Evolutionary conservation across 768 basidiomycete species (phyloP).

Genomic region (Collybia nuda): DNA sequence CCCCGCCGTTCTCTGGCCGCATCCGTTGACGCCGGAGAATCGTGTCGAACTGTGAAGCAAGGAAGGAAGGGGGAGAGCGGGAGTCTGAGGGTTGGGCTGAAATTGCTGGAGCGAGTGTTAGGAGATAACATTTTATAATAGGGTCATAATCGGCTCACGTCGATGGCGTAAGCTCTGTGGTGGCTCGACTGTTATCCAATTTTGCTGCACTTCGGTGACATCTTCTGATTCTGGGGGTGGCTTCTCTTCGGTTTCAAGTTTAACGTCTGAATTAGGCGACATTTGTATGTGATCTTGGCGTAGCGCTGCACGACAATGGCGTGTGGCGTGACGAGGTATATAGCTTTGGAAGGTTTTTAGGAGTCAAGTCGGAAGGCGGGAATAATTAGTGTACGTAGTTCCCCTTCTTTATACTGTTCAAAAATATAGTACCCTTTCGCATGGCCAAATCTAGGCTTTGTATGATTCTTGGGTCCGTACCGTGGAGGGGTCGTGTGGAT

Average conservation of each 20-base stretch:
- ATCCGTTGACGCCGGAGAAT: slow-evolving; percentile 60
- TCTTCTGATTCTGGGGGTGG: not conserved
- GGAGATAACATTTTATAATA: not conserved
- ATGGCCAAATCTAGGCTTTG: too few species aligned
- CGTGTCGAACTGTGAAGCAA: slow-evolving; percentile 50
- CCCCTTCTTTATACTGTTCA: too few species aligned
- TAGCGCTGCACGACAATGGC: too few species aligned
- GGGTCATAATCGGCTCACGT: slow-evolving; percentile 1
- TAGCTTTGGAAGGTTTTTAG: too few species aligned
- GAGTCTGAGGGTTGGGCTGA: not conserved
- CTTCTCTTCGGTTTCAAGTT: not conserved
- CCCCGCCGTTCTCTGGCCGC: slow-evolving; percentile 43
- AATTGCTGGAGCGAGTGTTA: not conserved
- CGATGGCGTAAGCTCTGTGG: slow-evolving; percentile 8
- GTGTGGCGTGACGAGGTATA: too few species aligned
- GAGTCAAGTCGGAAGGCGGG: too few species aligned
- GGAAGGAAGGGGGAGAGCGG: slow-evolving; percentile 39
- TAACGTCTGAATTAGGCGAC: too few species aligned
- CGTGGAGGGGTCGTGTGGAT: too few species aligned
- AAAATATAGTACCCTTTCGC: too few species aligned
- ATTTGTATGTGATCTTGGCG: too few species aligned
- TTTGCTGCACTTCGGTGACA: not conserved
- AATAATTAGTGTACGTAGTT: too few species aligned
- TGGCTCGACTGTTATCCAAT: slow-evolving; percentile 26
- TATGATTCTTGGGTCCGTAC: too few species aligned